Percentiles rank a stretch among this genome's conserved stretches.
Conservation (phyloP, 2,329 filamentous ascomycete genomes). For the Escovopsis weberi region DNA sequence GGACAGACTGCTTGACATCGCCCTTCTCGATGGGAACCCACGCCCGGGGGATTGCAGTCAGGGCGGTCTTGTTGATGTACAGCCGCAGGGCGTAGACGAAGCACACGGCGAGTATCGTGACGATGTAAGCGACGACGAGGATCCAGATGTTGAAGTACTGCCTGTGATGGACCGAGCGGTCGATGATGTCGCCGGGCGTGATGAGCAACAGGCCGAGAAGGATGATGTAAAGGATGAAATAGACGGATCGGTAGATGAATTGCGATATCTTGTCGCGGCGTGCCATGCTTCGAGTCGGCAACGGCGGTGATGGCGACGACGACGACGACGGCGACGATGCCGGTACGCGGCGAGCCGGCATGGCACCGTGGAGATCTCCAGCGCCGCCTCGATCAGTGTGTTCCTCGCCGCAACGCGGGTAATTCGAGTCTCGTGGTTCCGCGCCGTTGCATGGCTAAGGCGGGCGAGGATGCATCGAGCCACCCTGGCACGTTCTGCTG, state of each 20-base stretch:
- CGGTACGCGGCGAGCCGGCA: not conserved
- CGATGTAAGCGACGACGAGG: constrained; percentile 59
- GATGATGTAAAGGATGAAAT: constrained; percentile 60
- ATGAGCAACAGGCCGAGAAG: constrained; percentile 61
- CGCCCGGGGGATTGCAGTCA: constrained; percentile 71
- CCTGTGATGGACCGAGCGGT: constrained; percentile 52
- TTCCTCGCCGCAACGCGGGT: constrained; percentile 4
- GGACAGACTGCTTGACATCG: constrained; percentile 61
- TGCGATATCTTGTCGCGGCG: constrained; percentile 45
- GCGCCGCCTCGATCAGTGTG: constrained; percentile 1
- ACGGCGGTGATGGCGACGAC: not conserved
- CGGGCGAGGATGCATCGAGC: constrained; percentile 8
- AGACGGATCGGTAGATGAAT: constrained; percentile 69
- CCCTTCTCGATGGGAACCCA: constrained; percentile 79
- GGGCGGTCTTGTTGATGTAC: constrained; percentile 67
- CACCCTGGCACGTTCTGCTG: not conserved
- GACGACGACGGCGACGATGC: not conserved
- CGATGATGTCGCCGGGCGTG: constrained; percentile 68
- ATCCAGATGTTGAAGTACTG: constrained; percentile 74
- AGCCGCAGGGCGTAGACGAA: constrained; percentile 75
- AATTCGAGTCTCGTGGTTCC: constrained; percentile 4
- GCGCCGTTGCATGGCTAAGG: constrained; percentile 15
- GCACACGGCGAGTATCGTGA: constrained; percentile 53
- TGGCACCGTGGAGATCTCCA: not conserved
- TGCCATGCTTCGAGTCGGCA: constrained; percentile 6